Percentiles rank a stretch among this genome's conserved stretches.
Evolutionary conservation across 73 alveolate genomes (phyloP).

Genomic region (Paramecium biaurelia): DNA sequence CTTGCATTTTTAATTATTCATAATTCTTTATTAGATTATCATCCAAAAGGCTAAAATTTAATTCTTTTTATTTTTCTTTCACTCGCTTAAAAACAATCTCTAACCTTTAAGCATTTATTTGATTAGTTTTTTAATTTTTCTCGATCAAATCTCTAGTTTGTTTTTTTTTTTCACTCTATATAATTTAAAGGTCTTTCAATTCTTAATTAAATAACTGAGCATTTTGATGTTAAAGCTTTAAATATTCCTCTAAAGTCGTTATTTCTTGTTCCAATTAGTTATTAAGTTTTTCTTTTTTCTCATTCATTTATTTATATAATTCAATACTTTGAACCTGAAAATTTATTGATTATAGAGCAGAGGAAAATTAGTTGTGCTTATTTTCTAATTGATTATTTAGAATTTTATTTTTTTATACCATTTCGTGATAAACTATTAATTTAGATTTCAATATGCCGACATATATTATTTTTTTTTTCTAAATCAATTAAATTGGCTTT

Average conservation of each 20-base stretch:
- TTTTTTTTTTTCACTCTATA: too few relatives aligned
- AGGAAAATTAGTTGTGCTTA: not conserved
- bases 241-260: not conserved
- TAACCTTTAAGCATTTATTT: too few relatives aligned
- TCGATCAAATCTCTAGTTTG: too few relatives aligned
- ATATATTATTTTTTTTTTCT: not conserved
- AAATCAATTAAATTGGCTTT: too few relatives aligned
- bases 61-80: not conserved
- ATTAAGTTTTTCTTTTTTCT: not conserved
- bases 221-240: not conserved
- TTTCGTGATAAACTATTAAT: not conserved
- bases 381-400: not conserved
- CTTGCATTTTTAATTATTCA: not conserved
- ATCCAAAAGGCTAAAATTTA: not conserved
- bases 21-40: too few relatives aligned
- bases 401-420: not conserved
- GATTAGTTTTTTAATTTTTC: not conserved
- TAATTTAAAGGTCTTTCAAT: too few relatives aligned
- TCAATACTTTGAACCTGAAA: not conserved
- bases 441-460: not conserved
- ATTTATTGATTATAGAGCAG: not conserved
- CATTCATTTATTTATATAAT: not conserved
- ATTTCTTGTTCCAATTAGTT: not conserved
- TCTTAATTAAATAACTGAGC: too few relatives aligned
- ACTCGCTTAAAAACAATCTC: not conserved